Conservation (phyloP, 306 rosid species). For the Vigna hirtella region DNA sequence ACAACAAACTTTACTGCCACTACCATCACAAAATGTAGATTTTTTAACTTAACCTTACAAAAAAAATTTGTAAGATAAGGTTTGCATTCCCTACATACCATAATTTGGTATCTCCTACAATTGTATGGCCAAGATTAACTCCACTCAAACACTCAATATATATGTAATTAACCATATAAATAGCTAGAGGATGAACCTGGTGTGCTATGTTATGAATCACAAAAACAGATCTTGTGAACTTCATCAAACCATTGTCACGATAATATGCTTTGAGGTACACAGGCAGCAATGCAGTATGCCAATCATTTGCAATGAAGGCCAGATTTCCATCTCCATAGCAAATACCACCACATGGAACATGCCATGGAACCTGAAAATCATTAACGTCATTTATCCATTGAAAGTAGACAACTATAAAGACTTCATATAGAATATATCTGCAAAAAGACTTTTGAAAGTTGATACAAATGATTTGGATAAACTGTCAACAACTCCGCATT, state of each 20-base stretch:
- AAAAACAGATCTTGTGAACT: slow-evolving; percentile 76
- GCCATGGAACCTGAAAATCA: slow-evolving; percentile 89
- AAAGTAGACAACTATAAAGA: slow-evolving; percentile 17
- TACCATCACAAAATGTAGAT: no score
- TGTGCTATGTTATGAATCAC: slow-evolving; percentile 99
- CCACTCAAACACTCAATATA: neutral
- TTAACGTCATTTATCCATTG: slow-evolving; percentile 26
- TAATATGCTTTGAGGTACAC: slow-evolving; percentile 90
- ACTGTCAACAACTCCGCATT: slow-evolving; percentile 3
- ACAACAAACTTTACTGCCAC: no score
- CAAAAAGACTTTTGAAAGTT: slow-evolving; percentile 17
- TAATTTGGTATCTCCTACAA: no score
- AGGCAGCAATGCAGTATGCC: slow-evolving; percentile 97
- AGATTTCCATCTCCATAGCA: slow-evolving; percentile 99
- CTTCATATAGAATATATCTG: slow-evolving; percentile 1
- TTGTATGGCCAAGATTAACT: neutral
- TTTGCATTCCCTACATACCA: no score
- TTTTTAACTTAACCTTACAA: no score
- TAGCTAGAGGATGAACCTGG: slow-evolving; percentile 69
- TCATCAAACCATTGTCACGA: slow-evolving; percentile 87
- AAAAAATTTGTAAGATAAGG: no score
- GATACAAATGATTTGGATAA: slow-evolving; percentile 19
- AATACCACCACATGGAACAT: slow-evolving; percentile 93
- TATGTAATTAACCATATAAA: slow-evolving; percentile 1
- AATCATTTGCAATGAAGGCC: slow-evolving; percentile 93